phyloP scores from a whole-genome alignment of 176 grass and related monocot species.

The Musa troglodytarum region DNA sequence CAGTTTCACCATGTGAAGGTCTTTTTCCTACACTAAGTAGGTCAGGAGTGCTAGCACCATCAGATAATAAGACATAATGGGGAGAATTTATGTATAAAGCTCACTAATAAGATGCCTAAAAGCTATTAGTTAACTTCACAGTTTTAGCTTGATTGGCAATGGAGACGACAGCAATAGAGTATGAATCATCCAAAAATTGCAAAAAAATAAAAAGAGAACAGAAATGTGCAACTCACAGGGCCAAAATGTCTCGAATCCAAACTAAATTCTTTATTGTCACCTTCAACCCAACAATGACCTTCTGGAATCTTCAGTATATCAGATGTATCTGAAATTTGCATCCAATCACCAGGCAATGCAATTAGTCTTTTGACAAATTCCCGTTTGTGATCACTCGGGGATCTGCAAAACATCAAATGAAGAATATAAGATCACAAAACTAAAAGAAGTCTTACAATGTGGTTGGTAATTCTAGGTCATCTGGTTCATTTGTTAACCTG shows the following conservation, averaged over 20 bases:
- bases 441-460: neutral
- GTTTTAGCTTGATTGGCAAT: neutral
- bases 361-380: constrained; percentile 50
- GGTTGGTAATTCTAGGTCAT: neutral
- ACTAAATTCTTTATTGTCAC: constrained; percentile 42
- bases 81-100: neutral
- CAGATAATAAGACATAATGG: neutral
- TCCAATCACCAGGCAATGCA: constrained; percentile 68
- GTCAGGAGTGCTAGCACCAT: neutral
- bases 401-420: constrained; percentile 24
- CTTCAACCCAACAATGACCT: constrained; percentile 83
- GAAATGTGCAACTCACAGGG: constrained; percentile 36
- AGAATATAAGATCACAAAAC: neutral
- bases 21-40: neutral
- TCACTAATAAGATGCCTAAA: neutral
- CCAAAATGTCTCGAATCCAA: constrained; percentile 52
- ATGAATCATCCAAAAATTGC: neutral
- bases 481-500: neutral
- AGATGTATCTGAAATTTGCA: constrained; percentile 38
- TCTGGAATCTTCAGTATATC: constrained; percentile 52
- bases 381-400: constrained; percentile 25
- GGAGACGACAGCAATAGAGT: neutral
- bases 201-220: neutral
- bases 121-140: neutral
- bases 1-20: neutral